Conservation (phyloP, 257 asterid genomes). For the Vinca minor region DNA sequence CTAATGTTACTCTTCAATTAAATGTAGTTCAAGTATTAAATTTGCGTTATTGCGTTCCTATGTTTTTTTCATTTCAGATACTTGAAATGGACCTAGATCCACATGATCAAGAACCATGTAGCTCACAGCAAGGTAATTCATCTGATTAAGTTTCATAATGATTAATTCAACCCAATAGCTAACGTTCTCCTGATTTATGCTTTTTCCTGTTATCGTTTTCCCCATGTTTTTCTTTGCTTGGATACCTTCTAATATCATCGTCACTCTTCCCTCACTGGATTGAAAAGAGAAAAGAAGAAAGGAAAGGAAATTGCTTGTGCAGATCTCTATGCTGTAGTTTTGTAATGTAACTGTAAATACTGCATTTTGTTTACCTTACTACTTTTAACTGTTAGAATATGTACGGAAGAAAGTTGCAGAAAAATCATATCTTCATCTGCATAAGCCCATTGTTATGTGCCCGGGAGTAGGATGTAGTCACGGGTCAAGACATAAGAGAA, state of each 20-base stretch:
- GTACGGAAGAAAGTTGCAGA: not conserved
- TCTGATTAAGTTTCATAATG: constrained; percentile 3
- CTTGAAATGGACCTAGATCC: constrained; percentile 94
- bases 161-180: not conserved
- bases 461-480: no score
- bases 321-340: not conserved
- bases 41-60: constrained; percentile 14
- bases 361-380: not conserved
- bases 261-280: not conserved
- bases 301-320: not conserved
- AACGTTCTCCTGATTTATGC: not conserved
- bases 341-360: not conserved
- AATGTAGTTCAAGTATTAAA: constrained; percentile 1
- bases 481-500: no score
- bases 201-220: not conserved
- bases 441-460: no score
- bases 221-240: constrained; percentile 1
- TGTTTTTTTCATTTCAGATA: constrained; percentile 49
- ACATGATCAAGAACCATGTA: constrained; percentile 44
- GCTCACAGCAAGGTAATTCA: constrained; percentile 44
- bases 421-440: not conserved
- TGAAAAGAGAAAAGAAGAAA: not conserved
- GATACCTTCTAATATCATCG: not conserved
- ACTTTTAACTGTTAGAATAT: not conserved
- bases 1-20: constrained; percentile 14